phyloP scores from a whole-genome alignment of 2,329 filamentous ascomycete genomes.

The Truncatella angustata region DNA sequence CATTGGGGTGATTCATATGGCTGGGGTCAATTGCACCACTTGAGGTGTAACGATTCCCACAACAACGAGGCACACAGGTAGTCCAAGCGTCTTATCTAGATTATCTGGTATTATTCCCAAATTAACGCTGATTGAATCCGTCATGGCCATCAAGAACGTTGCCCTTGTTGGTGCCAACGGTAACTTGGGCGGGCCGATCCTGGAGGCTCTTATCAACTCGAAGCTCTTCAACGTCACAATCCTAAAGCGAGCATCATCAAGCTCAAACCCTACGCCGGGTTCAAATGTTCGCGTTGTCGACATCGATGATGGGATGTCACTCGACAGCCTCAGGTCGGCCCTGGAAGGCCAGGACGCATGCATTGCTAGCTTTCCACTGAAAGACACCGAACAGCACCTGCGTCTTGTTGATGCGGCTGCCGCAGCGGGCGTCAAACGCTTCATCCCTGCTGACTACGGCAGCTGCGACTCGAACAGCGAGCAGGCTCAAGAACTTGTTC shows the following conservation, averaged over 20 bases:
- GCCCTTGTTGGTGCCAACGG: slow-evolving; percentile 37
- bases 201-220: slow-evolving; percentile 28
- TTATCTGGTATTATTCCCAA: too few relatives aligned
- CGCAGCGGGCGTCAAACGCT: slow-evolving; percentile 32
- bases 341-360: slow-evolving; percentile 35
- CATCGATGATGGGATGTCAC: slow-evolving; percentile 30
- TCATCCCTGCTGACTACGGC: slow-evolving; percentile 40
- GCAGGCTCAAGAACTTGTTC: slow-evolving; percentile 33
- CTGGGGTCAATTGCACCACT: too few relatives aligned
- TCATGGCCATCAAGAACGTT: slow-evolving; percentile 33
- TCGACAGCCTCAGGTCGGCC: slow-evolving; percentile 25
- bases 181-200: slow-evolving; percentile 32
- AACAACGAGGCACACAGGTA: neutral
- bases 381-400: slow-evolving; percentile 28
- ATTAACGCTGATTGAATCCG: too few relatives aligned
- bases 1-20: too few relatives aligned
- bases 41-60: too few relatives aligned
- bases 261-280: slow-evolving; percentile 14
- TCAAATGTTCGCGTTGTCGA: slow-evolving; percentile 19
- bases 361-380: slow-evolving; percentile 32
- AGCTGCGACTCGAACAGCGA: slow-evolving; percentile 35
- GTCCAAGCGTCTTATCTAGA: too few relatives aligned
- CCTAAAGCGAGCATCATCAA: slow-evolving; percentile 32
- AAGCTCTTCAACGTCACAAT: slow-evolving; percentile 30
- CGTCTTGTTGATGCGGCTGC: slow-evolving; percentile 35